phyloP scores from a whole-genome alignment of 1,284 basidiomycete genomes.

The Phellopilus nigrolimitatus region DNA sequence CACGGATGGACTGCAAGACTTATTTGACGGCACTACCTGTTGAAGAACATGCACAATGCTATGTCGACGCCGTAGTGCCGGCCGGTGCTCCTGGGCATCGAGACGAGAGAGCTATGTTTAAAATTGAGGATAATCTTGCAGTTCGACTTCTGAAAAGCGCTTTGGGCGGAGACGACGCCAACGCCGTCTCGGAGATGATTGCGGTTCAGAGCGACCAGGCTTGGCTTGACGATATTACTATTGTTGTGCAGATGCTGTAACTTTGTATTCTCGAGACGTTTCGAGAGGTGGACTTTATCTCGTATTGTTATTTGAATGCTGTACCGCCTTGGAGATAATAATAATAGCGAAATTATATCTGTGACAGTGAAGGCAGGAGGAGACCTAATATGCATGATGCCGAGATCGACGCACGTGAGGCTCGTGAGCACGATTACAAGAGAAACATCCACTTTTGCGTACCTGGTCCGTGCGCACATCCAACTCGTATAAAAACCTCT shows the following conservation, averaged over 20 bases:
- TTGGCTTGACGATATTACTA: constrained; percentile 31
- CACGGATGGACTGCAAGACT: constrained; percentile 54
- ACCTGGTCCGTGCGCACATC: no score
- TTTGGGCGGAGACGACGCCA: constrained; percentile 26
- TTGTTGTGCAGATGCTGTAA: constrained; percentile 27
- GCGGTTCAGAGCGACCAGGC: constrained; percentile 24
- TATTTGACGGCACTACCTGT: constrained; percentile 39
- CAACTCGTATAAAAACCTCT: no score
- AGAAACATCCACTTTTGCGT: no score
- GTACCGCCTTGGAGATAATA: no score
- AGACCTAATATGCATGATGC: no score
- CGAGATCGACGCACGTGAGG: no score
- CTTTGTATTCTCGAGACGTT: no score
- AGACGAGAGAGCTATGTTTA: constrained; percentile 9
- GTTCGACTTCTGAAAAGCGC: constrained; percentile 27
- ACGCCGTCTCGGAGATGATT: constrained; percentile 25
- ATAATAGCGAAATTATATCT: no score
- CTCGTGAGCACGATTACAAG: no score
- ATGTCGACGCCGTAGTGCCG: constrained; percentile 10
- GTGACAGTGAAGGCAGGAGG: no score
- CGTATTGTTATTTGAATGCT: no score
- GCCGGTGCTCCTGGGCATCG: constrained; percentile 22
- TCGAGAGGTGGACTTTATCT: no score
- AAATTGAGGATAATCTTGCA: constrained; percentile 24
- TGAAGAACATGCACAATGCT: constrained; percentile 23